Evolutionary conservation across 1,139 yeast species (phyloP), one percentile per base, ranked within the genome.

Genomic region (Candida buenavistaensis): DNA sequence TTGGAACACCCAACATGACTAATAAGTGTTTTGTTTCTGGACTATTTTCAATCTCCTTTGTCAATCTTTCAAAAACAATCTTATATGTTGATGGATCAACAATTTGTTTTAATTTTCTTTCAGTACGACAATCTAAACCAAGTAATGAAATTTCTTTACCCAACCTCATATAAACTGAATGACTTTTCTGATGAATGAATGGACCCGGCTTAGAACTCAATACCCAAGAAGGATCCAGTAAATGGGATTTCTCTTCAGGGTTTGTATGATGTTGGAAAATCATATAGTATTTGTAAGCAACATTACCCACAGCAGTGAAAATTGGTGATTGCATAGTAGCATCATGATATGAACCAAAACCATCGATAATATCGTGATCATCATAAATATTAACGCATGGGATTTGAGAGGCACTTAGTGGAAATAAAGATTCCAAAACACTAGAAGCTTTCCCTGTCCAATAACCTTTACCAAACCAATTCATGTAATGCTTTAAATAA

Each of bases 301-400:
- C 64, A 41, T 75, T 73, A 6, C 97, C 97, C 27, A 90, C 72
- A 8, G 82, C 76, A 37, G 62, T 57, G 55, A 90, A 86, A 14
- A 86, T 75, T 1, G 78, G 79, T 21, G 80, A 75, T 2, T 52
- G 51, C 96, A 88, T 89, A 30, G 96, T 86, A 2, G 59, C 42
- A 45, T 87, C 86, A 31, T 71, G 70, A 59, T 90, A 90, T 2
- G 96, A 84, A 2, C 97, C 98, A 61, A 80, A 92, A 3, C 97
- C 98, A 55, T 90, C 98, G 47, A 92, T 89, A 37, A 90, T 84
- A 57, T 89, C 97, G 59, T 90, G 97, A 55, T 84, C 92, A 57
- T 92, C 97, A 61, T 66, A 89, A 25, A 90, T 78, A 55, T 89
- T 90, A 36, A 90, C 70, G 33, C 82, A 74, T 7, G 98, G 97